Conservation (phyloP, 495 filamentous ascomycete genomes). For the Trypethelium eluteriae region DNA sequence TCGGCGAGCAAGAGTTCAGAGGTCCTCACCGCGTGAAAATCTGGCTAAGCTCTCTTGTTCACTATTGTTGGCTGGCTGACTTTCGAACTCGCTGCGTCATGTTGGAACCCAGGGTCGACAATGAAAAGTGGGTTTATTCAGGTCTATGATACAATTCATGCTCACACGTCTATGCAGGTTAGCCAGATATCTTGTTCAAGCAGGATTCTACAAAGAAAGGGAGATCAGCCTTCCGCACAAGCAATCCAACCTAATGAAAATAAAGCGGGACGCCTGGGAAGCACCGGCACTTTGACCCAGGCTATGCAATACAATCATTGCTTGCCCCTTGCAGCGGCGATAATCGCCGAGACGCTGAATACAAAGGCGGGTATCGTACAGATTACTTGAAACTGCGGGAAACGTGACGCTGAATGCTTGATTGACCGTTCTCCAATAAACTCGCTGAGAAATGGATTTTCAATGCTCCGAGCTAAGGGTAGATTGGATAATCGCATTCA, state of each 20-base stretch:
- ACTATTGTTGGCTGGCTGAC: constrained; percentile 75
- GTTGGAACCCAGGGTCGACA: constrained; percentile 88
- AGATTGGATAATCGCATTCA: neutral
- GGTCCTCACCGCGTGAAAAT: constrained; percentile 62
- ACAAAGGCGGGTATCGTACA: neutral
- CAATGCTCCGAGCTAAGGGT: no score
- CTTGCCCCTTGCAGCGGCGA: neutral
- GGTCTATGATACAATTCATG: neutral
- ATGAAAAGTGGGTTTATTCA: constrained; percentile 60
- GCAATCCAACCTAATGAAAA: constrained; percentile 77
- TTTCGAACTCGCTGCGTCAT: constrained; percentile 71
- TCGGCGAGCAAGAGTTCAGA: constrained; percentile 89
- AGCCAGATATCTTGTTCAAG: constrained; percentile 62
- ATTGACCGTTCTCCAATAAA: neutral
- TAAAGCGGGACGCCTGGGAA: constrained; percentile 75
- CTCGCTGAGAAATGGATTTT: neutral
- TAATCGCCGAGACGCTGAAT: neutral
- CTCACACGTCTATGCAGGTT: constrained; percentile 48
- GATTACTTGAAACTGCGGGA: no score
- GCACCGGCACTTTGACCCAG: constrained; percentile 57
- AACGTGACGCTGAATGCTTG: neutral
- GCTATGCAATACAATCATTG: neutral
- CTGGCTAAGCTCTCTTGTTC: constrained; percentile 81
- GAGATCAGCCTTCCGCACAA: constrained; percentile 90
- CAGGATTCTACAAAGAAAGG: constrained; percentile 81